Base-by-base conservation (phyloP, 2,329 filamentous ascomycete species). In the Neofusicoccum ribis region DNA sequence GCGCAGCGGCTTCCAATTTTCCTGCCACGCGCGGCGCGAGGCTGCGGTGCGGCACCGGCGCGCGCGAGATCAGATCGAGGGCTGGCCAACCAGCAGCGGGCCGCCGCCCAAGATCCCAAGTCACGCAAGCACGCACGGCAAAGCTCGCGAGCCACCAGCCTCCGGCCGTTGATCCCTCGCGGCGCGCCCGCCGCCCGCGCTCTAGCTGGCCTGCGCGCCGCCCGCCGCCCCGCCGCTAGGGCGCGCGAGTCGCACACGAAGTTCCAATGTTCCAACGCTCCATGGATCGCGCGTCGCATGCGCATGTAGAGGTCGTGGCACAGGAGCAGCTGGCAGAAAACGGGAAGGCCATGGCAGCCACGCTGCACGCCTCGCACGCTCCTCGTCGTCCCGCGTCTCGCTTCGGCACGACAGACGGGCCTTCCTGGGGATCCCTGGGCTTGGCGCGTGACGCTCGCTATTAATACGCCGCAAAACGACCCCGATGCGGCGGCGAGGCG, bases 391-490 rank as follows among this genome's bases (percentile, higher is more conserved):
- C 66, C 66, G 69, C 68, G 66, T 67, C 66, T 67, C 69, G 69
- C 70, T 68, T 70, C 69, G 71, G 71, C 71, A 70, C 70, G 72
- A 73, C 27, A 31, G 66, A 59, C 65, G 69, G 49, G 51, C 69
- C 68, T 66, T 66, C 61, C 36, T 56, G 56, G 34, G 56, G 27
- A 60, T 60, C 56, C 56, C 56, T 44, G 56, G 6, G 50, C 34
- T 52, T 52, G 56, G 50, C 51, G 49, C 47, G 44, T 63, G 66
- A 51, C 20, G 50, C 52, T 23, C 47, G 67, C 67, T 75, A 76
- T 76, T 77, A 76, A 75, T 75, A 73, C 72, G 65, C 69, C 70
- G 59, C 69, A 71, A 62, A 47, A 69, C 9, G 15, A 1, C 60
- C 68, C 70, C 36, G n/a, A 70, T 73, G 11, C 39, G 67, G 74